These are phyloP conservation scores for Echria macrotheca DNA, from an alignment of 495 filamentous ascomycete genomes.

Conservation along the genomic window DNA sequence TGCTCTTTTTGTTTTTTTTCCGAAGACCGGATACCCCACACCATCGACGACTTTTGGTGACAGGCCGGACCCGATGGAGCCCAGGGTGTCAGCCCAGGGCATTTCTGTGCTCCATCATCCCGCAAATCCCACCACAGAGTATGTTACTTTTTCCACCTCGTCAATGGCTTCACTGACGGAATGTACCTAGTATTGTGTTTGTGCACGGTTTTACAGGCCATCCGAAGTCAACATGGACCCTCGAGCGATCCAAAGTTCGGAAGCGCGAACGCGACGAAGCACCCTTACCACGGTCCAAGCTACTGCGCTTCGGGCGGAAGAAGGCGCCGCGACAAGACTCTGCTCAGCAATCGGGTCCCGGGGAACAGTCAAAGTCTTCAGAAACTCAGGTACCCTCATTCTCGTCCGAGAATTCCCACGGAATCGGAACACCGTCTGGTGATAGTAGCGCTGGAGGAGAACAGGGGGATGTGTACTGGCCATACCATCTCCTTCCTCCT, in stretches of 20 bases:
- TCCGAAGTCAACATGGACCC: conserved; percentile 2
- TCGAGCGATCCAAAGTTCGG: neutral
- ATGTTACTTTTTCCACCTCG: neutral
- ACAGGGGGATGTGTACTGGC: neutral
- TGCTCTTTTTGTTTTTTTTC: neutral
- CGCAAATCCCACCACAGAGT: conserved; percentile 1
- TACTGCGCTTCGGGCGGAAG: neutral
- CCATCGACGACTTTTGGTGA: neutral
- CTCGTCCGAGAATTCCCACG: neutral
- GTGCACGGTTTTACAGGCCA: neutral
- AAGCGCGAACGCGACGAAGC: neutral
- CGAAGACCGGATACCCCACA: neutral
- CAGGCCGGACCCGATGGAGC: neutral
- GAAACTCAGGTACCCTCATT: neutral
- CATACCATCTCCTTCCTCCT: neutral
- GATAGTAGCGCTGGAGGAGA: neutral
- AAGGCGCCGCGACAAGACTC: neutral
- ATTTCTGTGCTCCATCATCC: conserved; percentile 1
- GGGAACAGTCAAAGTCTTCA: neutral
- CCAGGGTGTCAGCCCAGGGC: neutral
- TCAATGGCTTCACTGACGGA: neutral
- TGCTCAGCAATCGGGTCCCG: neutral
- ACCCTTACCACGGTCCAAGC: neutral
- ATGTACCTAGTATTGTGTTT: neutral
- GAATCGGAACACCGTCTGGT: neutral